Evolutionary conservation across 345 rosid species (phyloP), one percentile per base, ranked within the genome.

Genomic region (Salix purpurea): DNA sequence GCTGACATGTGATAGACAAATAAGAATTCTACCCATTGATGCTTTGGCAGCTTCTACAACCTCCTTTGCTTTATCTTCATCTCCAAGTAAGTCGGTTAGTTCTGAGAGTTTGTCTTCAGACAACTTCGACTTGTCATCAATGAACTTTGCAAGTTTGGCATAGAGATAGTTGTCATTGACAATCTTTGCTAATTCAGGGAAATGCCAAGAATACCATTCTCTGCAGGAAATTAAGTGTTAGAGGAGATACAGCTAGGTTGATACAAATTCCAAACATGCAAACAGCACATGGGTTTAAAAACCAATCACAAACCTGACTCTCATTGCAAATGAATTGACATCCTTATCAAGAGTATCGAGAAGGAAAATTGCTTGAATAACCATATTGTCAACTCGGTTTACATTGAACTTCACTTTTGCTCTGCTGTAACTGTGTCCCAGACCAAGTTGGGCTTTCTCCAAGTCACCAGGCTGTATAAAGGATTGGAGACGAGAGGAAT

Each of bases 131-230:
- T 92, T 91, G 82, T 91, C 95, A 74, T 88, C 91, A 18, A 91
- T 90, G 67, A 84, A 83, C 77, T 87, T 91, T 28, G 92, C 87
- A 74, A 93, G 89, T 79, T 84, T 86, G 56, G 97, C 92, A 81
- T 88, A 93, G 2, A 93, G 89, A 82, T 93, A 92, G 84, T 96
- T 96, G 87, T 96, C 99, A 73, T 87, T 94, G 77, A 96, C 94
- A 61, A 96, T 92, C 89, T 96, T 96, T 67, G 87, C 97, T 65
- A 96, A 78, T 74, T 96, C 97, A 12, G 98, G 99, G 82, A 96
- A 96, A 77, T 96, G 99, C 98, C 98, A 93, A 18, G 98, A 94
- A 77, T 96, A 96, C 98, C 97, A 96, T 84, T 96, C 99, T 74
- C 99, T 96, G 88, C 76, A 78, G 26, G 26, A 83, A 81, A 30